Percentiles rank a stretch among this genome's conserved stretches.
phyloP scores from a whole-genome alignment of 129 eudicot genomes.

The Helianthus annuus region DNA sequence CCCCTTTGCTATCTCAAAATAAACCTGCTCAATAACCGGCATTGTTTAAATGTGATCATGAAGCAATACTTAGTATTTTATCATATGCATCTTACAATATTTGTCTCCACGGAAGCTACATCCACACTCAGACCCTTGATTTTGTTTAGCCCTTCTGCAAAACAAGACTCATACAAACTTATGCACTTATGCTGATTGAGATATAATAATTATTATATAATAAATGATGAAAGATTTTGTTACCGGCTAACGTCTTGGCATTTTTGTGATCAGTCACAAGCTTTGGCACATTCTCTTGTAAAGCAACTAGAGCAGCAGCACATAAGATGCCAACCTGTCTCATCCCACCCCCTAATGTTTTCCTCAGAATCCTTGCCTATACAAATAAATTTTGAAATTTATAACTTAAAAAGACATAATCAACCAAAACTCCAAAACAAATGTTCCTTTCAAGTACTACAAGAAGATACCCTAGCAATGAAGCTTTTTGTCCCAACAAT shows the following conservation, averaged over 20 bases:
- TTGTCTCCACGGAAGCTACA: slow-evolving; percentile 70
- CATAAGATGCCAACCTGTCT: slow-evolving; percentile 93
- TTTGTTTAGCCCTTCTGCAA: slow-evolving; percentile 66
- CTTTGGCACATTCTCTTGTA: slow-evolving; percentile 75
- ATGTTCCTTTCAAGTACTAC: background rate
- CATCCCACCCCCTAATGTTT: slow-evolving; percentile 98
- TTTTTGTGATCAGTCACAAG: slow-evolving; percentile 82
- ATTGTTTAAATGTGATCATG: background rate
- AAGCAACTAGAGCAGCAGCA: slow-evolving; percentile 91
- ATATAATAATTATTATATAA: background rate
- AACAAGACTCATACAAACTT: slow-evolving; percentile 7
- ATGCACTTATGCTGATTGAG: background rate
- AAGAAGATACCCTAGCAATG: slow-evolving; percentile 62
- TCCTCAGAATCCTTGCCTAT: slow-evolving; percentile 81
- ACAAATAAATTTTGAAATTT: background rate
- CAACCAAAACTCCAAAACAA: slow-evolving; percentile 8
- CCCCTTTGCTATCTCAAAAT: slow-evolving; percentile 57
- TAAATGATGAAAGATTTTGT: background rate
- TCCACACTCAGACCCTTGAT: slow-evolving; percentile 76
- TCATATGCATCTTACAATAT: slow-evolving; percentile 64
- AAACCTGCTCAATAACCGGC: slow-evolving; percentile 50
- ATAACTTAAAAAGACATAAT: background rate
- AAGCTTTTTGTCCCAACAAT: slow-evolving; percentile 82
- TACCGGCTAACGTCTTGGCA: slow-evolving; percentile 90
- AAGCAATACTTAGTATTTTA: background rate